These are phyloP conservation scores for Diaporthe ampelina DNA, from an alignment of 2,329 filamentous ascomycete genomes.

Conservation along the genomic window DNA sequence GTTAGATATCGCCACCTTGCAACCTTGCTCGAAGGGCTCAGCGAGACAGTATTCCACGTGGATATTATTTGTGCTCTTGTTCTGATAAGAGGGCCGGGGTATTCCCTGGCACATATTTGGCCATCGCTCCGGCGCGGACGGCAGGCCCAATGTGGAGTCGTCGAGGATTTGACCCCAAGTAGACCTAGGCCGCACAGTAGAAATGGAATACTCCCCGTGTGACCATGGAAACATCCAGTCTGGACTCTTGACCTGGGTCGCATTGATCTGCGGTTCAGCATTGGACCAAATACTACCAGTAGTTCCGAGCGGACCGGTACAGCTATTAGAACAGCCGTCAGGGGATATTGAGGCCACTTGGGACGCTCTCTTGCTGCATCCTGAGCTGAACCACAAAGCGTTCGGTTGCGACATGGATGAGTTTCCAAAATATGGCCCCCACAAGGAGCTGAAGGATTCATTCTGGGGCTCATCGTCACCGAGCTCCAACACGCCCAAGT, in stretches of 20 bases:
- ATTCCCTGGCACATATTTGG: not conserved
- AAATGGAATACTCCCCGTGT: not conserved
- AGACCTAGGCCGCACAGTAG: not conserved
- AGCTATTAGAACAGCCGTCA: not conserved
- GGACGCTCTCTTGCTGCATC: not conserved
- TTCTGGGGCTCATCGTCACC: not conserved
- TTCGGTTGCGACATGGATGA: not conserved
- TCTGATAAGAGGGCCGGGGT: not conserved
- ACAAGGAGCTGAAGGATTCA: not conserved
- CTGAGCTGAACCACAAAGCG: not conserved
- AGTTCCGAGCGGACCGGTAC: not conserved
- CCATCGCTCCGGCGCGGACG: not conserved
- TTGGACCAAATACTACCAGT: too few species aligned
- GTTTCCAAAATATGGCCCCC: not conserved
- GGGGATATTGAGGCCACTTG: not conserved
- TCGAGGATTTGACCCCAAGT: not conserved
- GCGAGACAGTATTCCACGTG: slow-evolving; percentile 20
- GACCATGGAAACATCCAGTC: not conserved
- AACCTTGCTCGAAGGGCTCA: not conserved
- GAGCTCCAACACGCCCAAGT: too few species aligned
- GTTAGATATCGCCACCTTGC: slow-evolving; percentile 16
- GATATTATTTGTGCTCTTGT: not conserved
- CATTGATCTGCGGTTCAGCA: not conserved
- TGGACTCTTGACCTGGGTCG: not conserved
- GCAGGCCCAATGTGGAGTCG: too few species aligned